Base-by-base conservation (phyloP, 257 asterid species). In the Ajuga chamaepitys region DNA sequence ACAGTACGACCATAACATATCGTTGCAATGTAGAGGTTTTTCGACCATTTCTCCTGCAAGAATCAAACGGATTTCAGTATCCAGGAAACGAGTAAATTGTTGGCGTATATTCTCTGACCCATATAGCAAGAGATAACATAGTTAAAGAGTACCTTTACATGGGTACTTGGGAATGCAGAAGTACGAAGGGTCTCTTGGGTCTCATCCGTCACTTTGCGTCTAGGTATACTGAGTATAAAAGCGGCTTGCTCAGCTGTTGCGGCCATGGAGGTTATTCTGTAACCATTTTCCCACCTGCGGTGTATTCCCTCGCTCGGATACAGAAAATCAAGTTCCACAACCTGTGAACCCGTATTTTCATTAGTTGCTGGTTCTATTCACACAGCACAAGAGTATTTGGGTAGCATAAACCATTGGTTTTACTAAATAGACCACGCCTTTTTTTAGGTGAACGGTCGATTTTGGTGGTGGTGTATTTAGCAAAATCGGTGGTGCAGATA, bases 281-380 rank as follows among this genome's bases (percentile, higher is more conserved):
- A 92, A 28, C 97, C 96, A 77, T 69, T 84, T 65, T 92, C 98
- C 98, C 98, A 92, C 38, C 98, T 80, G 17, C 97, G 83, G 45
- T 89, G 98, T 66, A 89, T 89, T 56, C 97, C 98, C 81, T 92
- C 98, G 59, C 98, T 92, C 37, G 98, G 98, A 63, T 92, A 92
- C 26, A 87, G 84, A 78, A 92, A 92, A 77, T 92, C 97, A 26
- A 92, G 97, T 84, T 92, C 98, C 56, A 92, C 97, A 37, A 89
- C 97, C 98, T 92, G 65, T 18, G 2, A 60, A 71, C 21, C 44
- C 46, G 9, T 16, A 9, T 30, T 20, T 62, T 22, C 16, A 7
- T 26, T 62, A 28, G 34, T 59, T 26, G 42, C 4, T 4, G 12
- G 11, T 16, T 34, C 55, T 18, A 38, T 11, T 13, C 26, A 7